Evolutionary conservation across 306 rosid species (phyloP).

Genomic region (Fragaria vesca): DNA sequence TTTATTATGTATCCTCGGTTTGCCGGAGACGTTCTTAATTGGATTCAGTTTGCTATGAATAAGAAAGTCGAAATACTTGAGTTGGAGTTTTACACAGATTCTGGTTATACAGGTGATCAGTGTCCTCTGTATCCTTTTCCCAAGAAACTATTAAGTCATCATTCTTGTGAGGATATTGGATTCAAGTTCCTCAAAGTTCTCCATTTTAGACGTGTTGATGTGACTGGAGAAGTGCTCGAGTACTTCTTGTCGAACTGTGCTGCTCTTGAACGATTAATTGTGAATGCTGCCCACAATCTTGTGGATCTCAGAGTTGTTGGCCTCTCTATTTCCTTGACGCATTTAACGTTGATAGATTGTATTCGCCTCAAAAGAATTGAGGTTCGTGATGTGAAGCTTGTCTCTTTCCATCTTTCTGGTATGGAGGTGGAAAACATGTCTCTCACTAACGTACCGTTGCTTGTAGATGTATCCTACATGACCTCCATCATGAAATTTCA

Average conservation of each 20-base stretch:
- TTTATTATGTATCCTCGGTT: neutral
- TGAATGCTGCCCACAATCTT: neutral
- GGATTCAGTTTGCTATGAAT: constrained; percentile 5
- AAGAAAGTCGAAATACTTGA: neutral
- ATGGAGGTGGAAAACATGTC: neutral
- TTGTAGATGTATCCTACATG: neutral
- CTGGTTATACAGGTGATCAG: too few relatives aligned
- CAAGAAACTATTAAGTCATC: neutral
- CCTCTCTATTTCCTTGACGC: neutral
- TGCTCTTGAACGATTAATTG: neutral
- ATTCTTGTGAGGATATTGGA: neutral
- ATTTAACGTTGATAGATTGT: neutral
- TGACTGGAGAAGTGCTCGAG: neutral
- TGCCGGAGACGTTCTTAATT: neutral
- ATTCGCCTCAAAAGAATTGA: neutral
- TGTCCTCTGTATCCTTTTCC: neutral
- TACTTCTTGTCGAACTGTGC: neutral
- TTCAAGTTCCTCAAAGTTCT: neutral
- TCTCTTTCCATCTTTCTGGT: neutral
- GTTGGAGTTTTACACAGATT: neutral
- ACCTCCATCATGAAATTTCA: too few relatives aligned
- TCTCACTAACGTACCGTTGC: neutral
- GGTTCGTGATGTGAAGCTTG: neutral
- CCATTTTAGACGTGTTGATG: neutral
- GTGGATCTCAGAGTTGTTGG: neutral